A percentile compares a stretch with the other conserved stretches of the same genome.
Conservation (phyloP, 495 filamentous ascomycete genomes). For the Penicillium alfredii region DNA sequence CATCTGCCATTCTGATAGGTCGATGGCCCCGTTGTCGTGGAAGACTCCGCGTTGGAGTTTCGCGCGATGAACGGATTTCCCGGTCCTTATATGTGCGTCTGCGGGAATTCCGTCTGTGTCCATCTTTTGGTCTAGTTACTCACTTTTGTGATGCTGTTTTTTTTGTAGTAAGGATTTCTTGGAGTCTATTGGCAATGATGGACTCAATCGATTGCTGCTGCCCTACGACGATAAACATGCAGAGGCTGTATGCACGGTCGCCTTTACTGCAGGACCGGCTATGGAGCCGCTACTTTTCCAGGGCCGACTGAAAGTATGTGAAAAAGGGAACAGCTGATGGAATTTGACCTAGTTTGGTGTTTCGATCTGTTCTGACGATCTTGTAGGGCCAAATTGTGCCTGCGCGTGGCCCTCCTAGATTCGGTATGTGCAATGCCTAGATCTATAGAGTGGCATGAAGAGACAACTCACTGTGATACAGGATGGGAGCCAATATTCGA, state of each 20-base stretch:
- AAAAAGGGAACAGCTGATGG: not conserved
- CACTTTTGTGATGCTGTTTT: too few relatives aligned
- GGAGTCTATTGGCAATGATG: slow-evolving; percentile 63
- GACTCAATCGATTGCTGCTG: slow-evolving; percentile 73
- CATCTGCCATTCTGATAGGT: slow-evolving; percentile 40
- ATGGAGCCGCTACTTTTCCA: slow-evolving; percentile 75
- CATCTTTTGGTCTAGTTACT: not conserved
- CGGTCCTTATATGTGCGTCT: slow-evolving; percentile 78
- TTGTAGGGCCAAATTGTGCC: slow-evolving; percentile 47
- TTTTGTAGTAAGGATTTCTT: slow-evolving; percentile 78
- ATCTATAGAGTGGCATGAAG: not conserved
- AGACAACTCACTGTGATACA: slow-evolving; percentile 28
- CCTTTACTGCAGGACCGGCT: slow-evolving; percentile 69
- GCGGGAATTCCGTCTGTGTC: too few relatives aligned
- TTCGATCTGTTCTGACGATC: not conserved
- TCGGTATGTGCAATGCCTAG: slow-evolving; percentile 46
- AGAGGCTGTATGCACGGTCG: slow-evolving; percentile 87
- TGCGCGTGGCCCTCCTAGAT: slow-evolving; percentile 51
- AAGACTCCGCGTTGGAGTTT: slow-evolving; percentile 87
- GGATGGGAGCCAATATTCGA: slow-evolving; percentile 92
- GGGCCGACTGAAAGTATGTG: slow-evolving; percentile 52
- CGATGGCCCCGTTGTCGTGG: slow-evolving; percentile 81
- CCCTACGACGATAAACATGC: slow-evolving; percentile 80
- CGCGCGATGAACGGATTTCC: slow-evolving; percentile 74
- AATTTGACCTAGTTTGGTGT: not conserved